phyloP scores from a whole-genome alignment of 176 grass and related monocot genomes.

The Aegilops sharonensis region DNA sequence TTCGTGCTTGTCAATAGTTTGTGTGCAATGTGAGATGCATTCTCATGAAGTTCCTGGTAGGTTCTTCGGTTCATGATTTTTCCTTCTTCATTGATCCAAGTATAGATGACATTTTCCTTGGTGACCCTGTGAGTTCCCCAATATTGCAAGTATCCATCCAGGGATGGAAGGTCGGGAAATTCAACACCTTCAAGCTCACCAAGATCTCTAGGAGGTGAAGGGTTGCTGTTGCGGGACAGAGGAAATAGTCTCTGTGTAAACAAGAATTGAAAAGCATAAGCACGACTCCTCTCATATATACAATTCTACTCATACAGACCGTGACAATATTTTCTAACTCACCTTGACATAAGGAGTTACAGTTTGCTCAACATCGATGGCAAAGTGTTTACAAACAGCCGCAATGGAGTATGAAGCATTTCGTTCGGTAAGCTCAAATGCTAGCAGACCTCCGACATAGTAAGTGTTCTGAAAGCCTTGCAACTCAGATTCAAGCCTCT shows the following conservation, averaged over 20 bases:
- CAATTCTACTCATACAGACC: background rate
- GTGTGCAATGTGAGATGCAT: conserved; percentile 60
- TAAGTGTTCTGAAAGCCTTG: conserved; percentile 87
- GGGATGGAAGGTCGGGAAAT: conserved; percentile 53
- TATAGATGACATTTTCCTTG: conserved; percentile 44
- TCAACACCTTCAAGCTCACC: conserved; percentile 63
- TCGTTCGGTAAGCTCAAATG: conserved; percentile 76
- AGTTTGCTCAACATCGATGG: conserved; percentile 32
- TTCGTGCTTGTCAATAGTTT: conserved; percentile 53
- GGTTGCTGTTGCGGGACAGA: conserved; percentile 32
- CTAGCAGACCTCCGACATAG: conserved; percentile 70
- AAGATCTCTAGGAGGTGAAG: conserved; percentile 53
- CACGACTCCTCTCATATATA: background rate
- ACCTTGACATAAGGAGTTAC: conserved; percentile 70
- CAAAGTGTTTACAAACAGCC: conserved; percentile 64
- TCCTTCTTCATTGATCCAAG: conserved; percentile 76
- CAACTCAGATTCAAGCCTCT: conserved; percentile 56
- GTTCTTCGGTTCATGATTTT: conserved; percentile 59
- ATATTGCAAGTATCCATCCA: conserved; percentile 65
- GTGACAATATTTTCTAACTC: conserved; percentile 8
- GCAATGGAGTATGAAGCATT: conserved; percentile 63
- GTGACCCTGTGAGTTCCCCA: conserved; percentile 64
- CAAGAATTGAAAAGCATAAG: conserved; percentile 28
- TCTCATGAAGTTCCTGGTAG: conserved; percentile 58
- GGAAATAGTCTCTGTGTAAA: conserved; percentile 70